Evolutionary conservation across 75 land plant genomes (phyloP).

Genomic region (Sequoia sempervirens): DNA sequence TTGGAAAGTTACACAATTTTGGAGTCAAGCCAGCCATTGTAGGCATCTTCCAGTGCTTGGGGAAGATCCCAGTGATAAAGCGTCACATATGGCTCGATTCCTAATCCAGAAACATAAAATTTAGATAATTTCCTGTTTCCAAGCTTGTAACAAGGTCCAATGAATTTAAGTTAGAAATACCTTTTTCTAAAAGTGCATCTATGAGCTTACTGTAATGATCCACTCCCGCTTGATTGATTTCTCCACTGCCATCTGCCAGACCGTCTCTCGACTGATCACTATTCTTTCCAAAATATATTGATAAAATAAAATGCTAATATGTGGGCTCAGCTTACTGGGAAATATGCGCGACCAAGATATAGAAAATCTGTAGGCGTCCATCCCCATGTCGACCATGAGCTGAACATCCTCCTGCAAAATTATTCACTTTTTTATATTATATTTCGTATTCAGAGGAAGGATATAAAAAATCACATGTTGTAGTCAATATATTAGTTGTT

Average conservation of each 20-base stretch:
- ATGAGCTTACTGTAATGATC: slow-evolving; percentile 80
- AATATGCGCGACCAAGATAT: slow-evolving; percentile 78
- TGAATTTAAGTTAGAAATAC: slow-evolving; percentile 14
- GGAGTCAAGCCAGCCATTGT: slow-evolving; percentile 70
- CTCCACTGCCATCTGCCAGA: slow-evolving; percentile 64
- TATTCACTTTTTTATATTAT: not conserved
- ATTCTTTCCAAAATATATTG: not conserved
- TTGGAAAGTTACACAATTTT: slow-evolving; percentile 51
- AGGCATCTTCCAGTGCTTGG: slow-evolving; percentile 74
- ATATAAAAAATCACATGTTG: too few relatives aligned
- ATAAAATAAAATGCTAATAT: not conserved
- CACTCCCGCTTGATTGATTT: slow-evolving; percentile 69
- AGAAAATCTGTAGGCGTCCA: slow-evolving; percentile 83
- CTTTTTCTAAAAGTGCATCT: slow-evolving; percentile 63
- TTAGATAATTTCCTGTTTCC: not conserved
- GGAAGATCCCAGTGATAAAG: slow-evolving; percentile 94
- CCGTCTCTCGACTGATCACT: not conserved
- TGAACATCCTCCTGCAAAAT: slow-evolving; percentile 58
- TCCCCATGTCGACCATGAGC: slow-evolving; percentile 71
- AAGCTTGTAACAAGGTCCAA: not conserved
- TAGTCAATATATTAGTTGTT: too few relatives aligned
- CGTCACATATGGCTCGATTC: slow-evolving; percentile 83
- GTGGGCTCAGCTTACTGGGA: slow-evolving; percentile 38
- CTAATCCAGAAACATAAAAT: slow-evolving; percentile 7
- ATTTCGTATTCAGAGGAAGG: not conserved